These are phyloP conservation scores for Nigrograna mackinnonii DNA, from an alignment of 2,329 filamentous ascomycete species.

Conservation along the genomic window DNA sequence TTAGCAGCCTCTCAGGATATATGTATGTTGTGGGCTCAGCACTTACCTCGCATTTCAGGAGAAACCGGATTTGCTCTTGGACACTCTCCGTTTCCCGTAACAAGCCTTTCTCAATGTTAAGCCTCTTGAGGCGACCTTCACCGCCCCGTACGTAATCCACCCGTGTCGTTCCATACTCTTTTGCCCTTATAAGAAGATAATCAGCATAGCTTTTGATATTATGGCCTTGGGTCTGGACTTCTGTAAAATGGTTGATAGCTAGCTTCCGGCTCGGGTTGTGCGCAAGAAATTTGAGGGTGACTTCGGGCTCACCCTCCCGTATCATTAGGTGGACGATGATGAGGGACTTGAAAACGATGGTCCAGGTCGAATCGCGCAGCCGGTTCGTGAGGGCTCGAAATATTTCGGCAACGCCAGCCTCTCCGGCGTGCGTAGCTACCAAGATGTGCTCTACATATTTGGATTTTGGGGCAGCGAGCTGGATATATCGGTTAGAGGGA, in stretches of 20 bases:
- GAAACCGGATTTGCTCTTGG: conserved; percentile 81
- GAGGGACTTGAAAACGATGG: conserved; percentile 97
- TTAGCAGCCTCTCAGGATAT: no score
- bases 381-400: conserved; percentile 89
- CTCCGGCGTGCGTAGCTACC: conserved; percentile 90
- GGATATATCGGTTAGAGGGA: conserved; percentile 22
- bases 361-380: conserved; percentile 96
- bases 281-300: conserved; percentile 82
- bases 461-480: conserved; percentile 95
- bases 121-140: conserved; percentile 79
- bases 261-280: conserved; percentile 77
- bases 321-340: conserved; percentile 98
- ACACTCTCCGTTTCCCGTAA: conserved; percentile 89
- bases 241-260: conserved; percentile 87
- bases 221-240: conserved; percentile 91
- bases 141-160: conserved; percentile 87
- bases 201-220: conserved; percentile 92
- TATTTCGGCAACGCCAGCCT: conserved; percentile 92
- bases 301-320: conserved; percentile 86
- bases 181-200: conserved; percentile 82
- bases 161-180: conserved; percentile 81
- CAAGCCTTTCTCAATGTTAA: conserved; percentile 89
- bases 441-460: conserved; percentile 99
- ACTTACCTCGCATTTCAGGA: conserved; percentile 88
- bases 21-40: no score